phyloP scores from a whole-genome alignment of 2,329 filamentous ascomycete species.

The Didymella glomerata region DNA sequence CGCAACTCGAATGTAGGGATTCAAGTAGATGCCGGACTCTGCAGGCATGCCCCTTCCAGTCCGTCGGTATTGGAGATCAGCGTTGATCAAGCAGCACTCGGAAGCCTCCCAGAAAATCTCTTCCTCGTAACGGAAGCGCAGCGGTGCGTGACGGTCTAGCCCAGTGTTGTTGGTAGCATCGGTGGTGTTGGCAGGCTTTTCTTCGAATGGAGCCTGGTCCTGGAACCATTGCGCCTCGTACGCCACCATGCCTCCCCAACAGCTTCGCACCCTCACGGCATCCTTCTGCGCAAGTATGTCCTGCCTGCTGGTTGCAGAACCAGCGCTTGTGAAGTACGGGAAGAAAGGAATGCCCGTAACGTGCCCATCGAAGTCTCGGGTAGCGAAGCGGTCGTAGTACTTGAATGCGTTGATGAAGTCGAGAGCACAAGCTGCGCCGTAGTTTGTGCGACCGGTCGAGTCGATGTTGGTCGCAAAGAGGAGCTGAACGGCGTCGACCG shows the following conservation, averaged over 20 bases:
- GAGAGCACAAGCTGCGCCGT: conserved; percentile 74
- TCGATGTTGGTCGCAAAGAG: conserved; percentile 70
- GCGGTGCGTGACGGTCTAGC: conserved; percentile 45
- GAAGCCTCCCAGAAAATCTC: conserved; percentile 58
- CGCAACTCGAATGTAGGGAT: conserved; percentile 76
- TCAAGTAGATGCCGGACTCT: conserved; percentile 73
- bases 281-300: conserved; percentile 70
- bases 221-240: conserved; percentile 70
- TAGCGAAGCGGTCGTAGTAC: conserved; percentile 79
- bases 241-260: conserved; percentile 80
- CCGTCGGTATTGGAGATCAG: conserved; percentile 52
- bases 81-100: conserved; percentile 60
- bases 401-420: conserved; percentile 74
- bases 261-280: conserved; percentile 74
- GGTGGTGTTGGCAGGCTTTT: conserved; percentile 24
- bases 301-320: conserved; percentile 61
- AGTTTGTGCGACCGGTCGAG: conserved; percentile 61
- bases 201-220: conserved; percentile 33
- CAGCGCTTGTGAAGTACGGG: conserved; percentile 69
- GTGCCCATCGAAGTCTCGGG: conserved; percentile 71
- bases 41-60: conserved; percentile 50
- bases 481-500: conserved; percentile 66
- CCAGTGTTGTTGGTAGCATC: conserved; percentile 26
- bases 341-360: conserved; percentile 71
- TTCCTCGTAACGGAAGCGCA: conserved; percentile 55